Conservation (phyloP, 306 rosid genomes). For the Begonia fuchsioides region DNA sequence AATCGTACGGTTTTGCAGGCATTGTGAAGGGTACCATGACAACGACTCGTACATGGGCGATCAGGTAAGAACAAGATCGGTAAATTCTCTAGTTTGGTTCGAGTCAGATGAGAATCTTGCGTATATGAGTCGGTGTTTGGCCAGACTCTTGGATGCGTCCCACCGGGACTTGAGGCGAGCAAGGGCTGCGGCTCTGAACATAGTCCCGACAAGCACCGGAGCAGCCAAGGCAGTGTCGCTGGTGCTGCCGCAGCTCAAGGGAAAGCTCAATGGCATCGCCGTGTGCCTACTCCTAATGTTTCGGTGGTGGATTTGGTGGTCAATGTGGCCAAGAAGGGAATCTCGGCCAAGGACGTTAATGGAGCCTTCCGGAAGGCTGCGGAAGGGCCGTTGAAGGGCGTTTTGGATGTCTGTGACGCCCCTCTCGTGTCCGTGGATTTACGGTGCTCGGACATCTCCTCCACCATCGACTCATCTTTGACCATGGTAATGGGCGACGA, state of each 20-base stretch:
- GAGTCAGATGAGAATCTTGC: not conserved
- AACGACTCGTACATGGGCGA: conserved; percentile 99
- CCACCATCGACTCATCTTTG: conserved; percentile 85
- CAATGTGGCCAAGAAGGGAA: conserved; percentile 78
- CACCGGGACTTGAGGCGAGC: conserved; percentile 96
- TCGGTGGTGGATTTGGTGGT: conserved; percentile 91
- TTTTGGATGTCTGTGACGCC: conserved; percentile 81
- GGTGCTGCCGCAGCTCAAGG: conserved; percentile 85
- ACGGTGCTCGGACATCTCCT: conserved; percentile 74
- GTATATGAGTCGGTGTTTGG: conserved; percentile 6
- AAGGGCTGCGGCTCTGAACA: conserved; percentile 92
- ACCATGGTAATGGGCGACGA: conserved; percentile 99
- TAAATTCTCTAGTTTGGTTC: too few relatives aligned
- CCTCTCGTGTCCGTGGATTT: conserved; percentile 95
- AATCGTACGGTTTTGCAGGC: conserved; percentile 29
- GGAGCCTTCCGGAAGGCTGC: conserved; percentile 89
- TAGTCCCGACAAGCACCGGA: conserved; percentile 98
- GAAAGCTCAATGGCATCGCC: conserved; percentile 93
- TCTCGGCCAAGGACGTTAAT: conserved; percentile 82
- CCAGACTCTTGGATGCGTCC: conserved; percentile 94
- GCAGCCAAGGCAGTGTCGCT: conserved; percentile 97
- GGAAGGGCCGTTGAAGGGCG: conserved; percentile 63
- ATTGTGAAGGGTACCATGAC: conserved; percentile 99
- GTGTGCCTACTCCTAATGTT: conserved; percentile 95
- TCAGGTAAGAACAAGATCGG: conserved; percentile 33